Evolutionary conservation across 2,329 filamentous ascomycete genomes (phyloP), one percentile per base, ranked within the genome.

Genomic region (Cadophora malorum): DNA sequence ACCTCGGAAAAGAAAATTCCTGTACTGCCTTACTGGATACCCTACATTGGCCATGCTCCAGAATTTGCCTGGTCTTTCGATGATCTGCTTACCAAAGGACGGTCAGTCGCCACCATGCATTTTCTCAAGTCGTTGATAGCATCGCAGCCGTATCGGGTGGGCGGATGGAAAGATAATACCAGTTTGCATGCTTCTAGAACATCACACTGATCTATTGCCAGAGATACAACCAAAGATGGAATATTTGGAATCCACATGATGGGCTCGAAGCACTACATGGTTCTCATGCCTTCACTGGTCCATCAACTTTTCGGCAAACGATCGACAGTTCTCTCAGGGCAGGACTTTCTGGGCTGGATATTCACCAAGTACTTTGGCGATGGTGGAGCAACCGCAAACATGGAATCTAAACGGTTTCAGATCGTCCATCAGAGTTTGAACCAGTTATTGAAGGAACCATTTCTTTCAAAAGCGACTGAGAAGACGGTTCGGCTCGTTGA

Each of bases 21-120:
- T 23, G 76, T 81, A 56, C 72, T 84, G n/a, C 85, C 86, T 41
- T 89, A 89, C 77, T 89, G 85, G 85, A 76, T 89, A 12, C 87
- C 87, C 2, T 80, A 83, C 67, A 41, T 88, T n/a, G 84, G 85
- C 49, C 84, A 89, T 77, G 79, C 83, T 10, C 70, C 83, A 33
- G 76, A 76, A 19, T 83, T 86, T 63, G 67, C 56, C 5, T 69
- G 64, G 67, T 53, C 41, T 12, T 64, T 65, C 45, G 65, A 63
- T 64, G 65, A 59, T 38, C 28, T 67, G 33, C 53, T 67, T 23
- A 41, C 49, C 2, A 47, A 35, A 35, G 60, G 60, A 69, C 45
- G 55, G 66, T 64, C 25, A 31, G 53, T 38, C 38, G 12, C 16
- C 5, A 5, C 25, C 7, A 3, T 21, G 4, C 4, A 21, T 4